A percentile compares a stretch with the other conserved stretches of the same genome.
Evolutionary conservation across 768 basidiomycete genomes (phyloP).

Genomic region (Boletales sp.): DNA sequence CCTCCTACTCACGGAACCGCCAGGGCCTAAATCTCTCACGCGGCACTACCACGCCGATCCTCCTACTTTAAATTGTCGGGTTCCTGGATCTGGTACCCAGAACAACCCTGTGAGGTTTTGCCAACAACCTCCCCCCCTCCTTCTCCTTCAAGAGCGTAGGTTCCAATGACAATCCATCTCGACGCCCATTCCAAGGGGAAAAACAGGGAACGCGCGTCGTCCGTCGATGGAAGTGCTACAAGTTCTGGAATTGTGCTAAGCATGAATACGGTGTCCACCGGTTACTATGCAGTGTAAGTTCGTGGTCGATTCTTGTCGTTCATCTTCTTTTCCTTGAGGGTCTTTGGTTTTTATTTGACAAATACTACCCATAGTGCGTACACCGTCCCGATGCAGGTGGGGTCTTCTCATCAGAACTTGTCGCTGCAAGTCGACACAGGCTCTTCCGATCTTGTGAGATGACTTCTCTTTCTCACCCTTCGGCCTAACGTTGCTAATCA

Average conservation of each 20-base stretch:
- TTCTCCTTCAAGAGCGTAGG: neutral
- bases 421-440: constrained; percentile 78
- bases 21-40: constrained; percentile 15
- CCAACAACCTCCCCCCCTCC: neutral
- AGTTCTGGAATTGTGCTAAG: constrained; percentile 55
- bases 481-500: neutral
- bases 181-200: constrained; percentile 5
- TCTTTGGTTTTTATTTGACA: neutral
- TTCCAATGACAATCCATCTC: constrained; percentile 12
- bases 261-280: constrained; percentile 51
- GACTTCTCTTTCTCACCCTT: neutral
- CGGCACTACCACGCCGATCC: constrained; percentile 13
- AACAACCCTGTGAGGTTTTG: no score
- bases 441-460: constrained; percentile 71
- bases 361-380: constrained; percentile 47
- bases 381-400: constrained; percentile 56
- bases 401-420: constrained; percentile 45
- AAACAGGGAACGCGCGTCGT: constrained; percentile 8
- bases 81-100: neutral
- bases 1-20: no score
- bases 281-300: constrained; percentile 53
- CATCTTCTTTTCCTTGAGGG: neutral
- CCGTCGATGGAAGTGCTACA: constrained; percentile 45
- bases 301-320: neutral
- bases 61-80: neutral